Evolutionary conservation across 1,139 yeast genomes (phyloP).

Genomic region (Arxiozyma heterogenica): DNA sequence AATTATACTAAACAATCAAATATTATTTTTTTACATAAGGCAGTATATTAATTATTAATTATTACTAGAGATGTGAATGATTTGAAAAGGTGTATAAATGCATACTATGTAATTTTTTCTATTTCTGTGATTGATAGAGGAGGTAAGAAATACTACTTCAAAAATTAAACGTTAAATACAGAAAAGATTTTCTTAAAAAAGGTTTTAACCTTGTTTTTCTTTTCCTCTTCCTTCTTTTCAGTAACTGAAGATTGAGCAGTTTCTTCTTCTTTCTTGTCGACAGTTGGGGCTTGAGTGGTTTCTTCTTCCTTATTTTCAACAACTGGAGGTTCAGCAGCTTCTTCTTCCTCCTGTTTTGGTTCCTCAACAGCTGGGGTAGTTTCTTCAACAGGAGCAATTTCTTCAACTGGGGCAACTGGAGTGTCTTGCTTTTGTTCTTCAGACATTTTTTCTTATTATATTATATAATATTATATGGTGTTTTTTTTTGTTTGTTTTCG

Average conservation of each 20-base stretch:
- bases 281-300: slow-evolving; percentile 2
- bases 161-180: neutral
- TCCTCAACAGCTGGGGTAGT: neutral
- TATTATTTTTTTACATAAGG: neutral
- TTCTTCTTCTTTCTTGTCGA: neutral
- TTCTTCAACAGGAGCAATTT: neutral
- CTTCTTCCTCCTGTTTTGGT: slow-evolving; percentile 1
- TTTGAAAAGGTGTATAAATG: neutral
- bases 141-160: neutral
- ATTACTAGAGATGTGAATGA: neutral
- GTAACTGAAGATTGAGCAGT: slow-evolving; percentile 1
- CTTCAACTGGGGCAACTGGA: neutral
- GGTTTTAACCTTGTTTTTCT: slow-evolving; percentile 1
- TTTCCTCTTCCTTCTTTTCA: slow-evolving; percentile 3
- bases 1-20: neutral
- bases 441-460: slow-evolving; percentile 2
- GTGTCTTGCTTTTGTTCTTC: slow-evolving; percentile 5
- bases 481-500: neutral
- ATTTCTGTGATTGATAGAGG: too few species aligned
- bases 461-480: neutral
- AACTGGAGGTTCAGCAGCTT: slow-evolving; percentile 2
- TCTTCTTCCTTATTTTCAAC: slow-evolving; percentile 3
- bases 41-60: slow-evolving; percentile 1
- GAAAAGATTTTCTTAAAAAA: slow-evolving; percentile 1
- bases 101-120: neutral